Evolutionary conservation across 441 rosid genomes (phyloP).

Genomic region (Viola pubescens): DNA sequence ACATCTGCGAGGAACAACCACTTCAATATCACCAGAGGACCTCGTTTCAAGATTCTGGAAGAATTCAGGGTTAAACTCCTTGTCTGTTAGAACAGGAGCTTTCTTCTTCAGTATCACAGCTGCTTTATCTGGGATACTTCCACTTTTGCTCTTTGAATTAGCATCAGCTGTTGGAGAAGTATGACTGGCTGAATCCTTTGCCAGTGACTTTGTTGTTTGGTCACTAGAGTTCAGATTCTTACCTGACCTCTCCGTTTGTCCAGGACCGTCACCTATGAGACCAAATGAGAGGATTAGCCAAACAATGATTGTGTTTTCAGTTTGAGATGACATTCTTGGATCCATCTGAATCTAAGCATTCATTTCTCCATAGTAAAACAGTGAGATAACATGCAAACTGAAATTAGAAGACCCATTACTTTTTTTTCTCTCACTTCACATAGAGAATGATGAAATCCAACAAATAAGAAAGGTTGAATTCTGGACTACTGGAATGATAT

Average conservation of each 20-base stretch:
- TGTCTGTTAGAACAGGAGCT: conserved; percentile 72
- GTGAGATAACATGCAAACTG: too few relatives aligned
- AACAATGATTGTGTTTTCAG: background rate
- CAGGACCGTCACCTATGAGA: conserved; percentile 31
- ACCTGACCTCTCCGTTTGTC: conserved; percentile 31
- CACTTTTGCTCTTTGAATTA: conserved; percentile 47
- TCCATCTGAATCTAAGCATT: too few relatives aligned
- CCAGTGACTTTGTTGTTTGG: conserved; percentile 32
- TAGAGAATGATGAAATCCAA: too few relatives aligned
- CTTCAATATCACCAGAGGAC: conserved; percentile 80
- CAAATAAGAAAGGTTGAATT: too few relatives aligned
- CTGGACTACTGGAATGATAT: too few relatives aligned
- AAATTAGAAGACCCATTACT: too few relatives aligned
- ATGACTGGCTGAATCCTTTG: conserved; percentile 42
- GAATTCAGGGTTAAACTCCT: conserved; percentile 85
- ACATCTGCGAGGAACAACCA: conserved; percentile 75
- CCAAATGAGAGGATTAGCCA: conserved; percentile 4
- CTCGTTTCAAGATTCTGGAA: conserved; percentile 84
- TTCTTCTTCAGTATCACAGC: conserved; percentile 84
- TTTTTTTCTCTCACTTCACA: too few relatives aligned
- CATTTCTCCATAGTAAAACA: too few relatives aligned
- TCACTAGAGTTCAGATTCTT: conserved; percentile 39
- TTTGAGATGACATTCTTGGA: too few relatives aligned
- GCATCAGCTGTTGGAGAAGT: conserved; percentile 39
- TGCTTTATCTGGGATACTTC: conserved; percentile 67